Conservation (phyloP, 2,329 filamentous ascomycete genomes). For the Epichloe hybrida region DNA sequence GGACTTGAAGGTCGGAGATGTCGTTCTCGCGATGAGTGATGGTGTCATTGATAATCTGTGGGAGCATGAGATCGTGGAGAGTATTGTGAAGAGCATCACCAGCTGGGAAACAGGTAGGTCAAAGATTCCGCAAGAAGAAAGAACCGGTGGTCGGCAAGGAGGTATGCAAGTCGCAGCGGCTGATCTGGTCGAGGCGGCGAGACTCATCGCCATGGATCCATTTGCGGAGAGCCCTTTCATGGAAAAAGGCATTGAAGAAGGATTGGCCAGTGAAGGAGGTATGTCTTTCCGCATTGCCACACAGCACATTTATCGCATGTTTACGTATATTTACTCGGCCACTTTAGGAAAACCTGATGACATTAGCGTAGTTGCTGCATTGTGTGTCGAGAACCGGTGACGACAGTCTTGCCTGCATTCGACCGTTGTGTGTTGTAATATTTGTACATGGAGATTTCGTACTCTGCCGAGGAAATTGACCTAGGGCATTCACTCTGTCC, state of each 20-base stretch:
- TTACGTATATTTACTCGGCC: slow-evolving; percentile 3
- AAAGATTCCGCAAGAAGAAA: slow-evolving; percentile 23
- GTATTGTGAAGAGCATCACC: slow-evolving; percentile 56
- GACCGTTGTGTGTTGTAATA: neutral
- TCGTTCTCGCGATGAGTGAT: slow-evolving; percentile 86
- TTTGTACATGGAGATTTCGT: neutral
- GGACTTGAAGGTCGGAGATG: slow-evolving; percentile 67
- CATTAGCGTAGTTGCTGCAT: slow-evolving; percentile 82
- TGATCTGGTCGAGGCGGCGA: slow-evolving; percentile 71
- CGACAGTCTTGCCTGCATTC: slow-evolving; percentile 2
- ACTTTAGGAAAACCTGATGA: slow-evolving; percentile 75
- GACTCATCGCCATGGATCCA: slow-evolving; percentile 72
- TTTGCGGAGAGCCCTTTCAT: slow-evolving; percentile 96
- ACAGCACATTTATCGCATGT: neutral
- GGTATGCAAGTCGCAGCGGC: slow-evolving; percentile 73
- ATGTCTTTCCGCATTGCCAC: slow-evolving; percentile 22
- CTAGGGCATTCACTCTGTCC: neutral
- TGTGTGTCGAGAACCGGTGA: slow-evolving; percentile 45
- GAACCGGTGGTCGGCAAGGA: slow-evolving; percentile 45
- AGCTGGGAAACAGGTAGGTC: slow-evolving; percentile 57
- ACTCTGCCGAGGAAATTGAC: neutral
- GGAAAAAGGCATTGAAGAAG: slow-evolving; percentile 93
- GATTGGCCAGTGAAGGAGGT: slow-evolving; percentile 85
- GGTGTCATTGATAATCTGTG: slow-evolving; percentile 95
- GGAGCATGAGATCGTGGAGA: slow-evolving; percentile 82